phyloP scores from a whole-genome alignment of 768 basidiomycete genomes.

The Multifurca ochricompacta region DNA sequence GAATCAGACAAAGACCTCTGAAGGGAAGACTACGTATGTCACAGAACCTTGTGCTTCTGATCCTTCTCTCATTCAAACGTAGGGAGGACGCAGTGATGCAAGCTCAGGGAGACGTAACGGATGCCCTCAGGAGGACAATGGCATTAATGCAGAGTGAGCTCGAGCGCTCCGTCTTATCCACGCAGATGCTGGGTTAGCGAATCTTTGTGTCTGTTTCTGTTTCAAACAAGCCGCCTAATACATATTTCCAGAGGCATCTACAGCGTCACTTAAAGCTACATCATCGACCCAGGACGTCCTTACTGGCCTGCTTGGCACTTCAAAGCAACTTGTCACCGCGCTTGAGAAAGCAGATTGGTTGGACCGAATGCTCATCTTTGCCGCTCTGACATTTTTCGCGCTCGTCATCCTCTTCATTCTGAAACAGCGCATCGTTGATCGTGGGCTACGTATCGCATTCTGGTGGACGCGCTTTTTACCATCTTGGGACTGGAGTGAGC shows the following conservation, averaged over 20 bases:
- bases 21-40: conserved; percentile 59
- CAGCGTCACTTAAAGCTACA: conserved; percentile 64
- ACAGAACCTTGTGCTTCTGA: not conserved
- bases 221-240: not conserved
- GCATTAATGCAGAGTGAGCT: conserved; percentile 87
- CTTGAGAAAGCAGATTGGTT: conserved; percentile 89
- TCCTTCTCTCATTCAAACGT: conserved; percentile 6
- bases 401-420: conserved; percentile 81
- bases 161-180: conserved; percentile 77
- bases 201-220: not conserved
- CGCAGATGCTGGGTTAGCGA: conserved; percentile 71
- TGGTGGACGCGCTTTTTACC: conserved; percentile 85
- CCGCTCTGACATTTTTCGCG: conserved; percentile 74
- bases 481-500: not conserved
- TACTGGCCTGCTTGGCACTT: conserved; percentile 61
- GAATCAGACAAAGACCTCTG: conserved; percentile 39
- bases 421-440: conserved; percentile 80
- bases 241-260: conserved; percentile 61
- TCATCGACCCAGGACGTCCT: conserved; percentile 73
- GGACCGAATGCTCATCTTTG: conserved; percentile 80
- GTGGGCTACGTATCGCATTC: conserved; percentile 67
- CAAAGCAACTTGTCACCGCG: conserved; percentile 76
- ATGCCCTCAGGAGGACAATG: conserved; percentile 77
- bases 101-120: conserved; percentile 84
- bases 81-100: conserved; percentile 85